These are phyloP conservation scores for Suillus americanus DNA, from an alignment of 768 basidiomycete species.

Conservation along the genomic window DNA sequence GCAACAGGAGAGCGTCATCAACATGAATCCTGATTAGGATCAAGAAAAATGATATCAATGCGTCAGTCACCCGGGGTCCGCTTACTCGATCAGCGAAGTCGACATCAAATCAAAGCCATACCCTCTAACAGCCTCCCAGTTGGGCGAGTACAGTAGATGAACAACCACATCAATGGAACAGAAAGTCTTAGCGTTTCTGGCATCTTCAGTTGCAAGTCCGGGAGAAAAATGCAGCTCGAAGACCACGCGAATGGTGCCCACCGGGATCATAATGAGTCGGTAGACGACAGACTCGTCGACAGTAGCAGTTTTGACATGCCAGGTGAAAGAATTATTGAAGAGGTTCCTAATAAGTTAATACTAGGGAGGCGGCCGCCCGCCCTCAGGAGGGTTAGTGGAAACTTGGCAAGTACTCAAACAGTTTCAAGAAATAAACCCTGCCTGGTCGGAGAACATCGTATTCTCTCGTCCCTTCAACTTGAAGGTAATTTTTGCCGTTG, in stretches of 20 bases:
- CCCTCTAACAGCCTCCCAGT: slow-evolving; percentile 55
- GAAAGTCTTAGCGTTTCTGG: slow-evolving; percentile 53
- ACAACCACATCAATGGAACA: slow-evolving; percentile 59
- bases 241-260: slow-evolving; percentile 16
- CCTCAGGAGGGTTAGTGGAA: neutral
- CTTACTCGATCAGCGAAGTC: slow-evolving; percentile 49
- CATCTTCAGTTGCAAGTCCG: slow-evolving; percentile 44
- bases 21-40: slow-evolving; percentile 20
- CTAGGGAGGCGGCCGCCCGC: too few species aligned
- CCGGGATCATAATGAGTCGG: slow-evolving; percentile 59
- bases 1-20: neutral
- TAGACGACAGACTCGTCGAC: slow-evolving; percentile 54
- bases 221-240: neutral
- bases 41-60: neutral
- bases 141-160: slow-evolving; percentile 57
- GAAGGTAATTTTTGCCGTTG: neutral
- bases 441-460: neutral
- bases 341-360: neutral
- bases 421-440: neutral
- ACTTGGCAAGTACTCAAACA: neutral
- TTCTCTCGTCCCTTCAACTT: slow-evolving; percentile 10
- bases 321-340: slow-evolving; percentile 20
- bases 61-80: slow-evolving; percentile 1
- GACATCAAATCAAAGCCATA: slow-evolving; percentile 48
- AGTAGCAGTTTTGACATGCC: slow-evolving; percentile 57